These are phyloP conservation scores for Dorcoceras hygrometricum DNA, from an alignment of 257 asterid species.

Conservation along the genomic window DNA sequence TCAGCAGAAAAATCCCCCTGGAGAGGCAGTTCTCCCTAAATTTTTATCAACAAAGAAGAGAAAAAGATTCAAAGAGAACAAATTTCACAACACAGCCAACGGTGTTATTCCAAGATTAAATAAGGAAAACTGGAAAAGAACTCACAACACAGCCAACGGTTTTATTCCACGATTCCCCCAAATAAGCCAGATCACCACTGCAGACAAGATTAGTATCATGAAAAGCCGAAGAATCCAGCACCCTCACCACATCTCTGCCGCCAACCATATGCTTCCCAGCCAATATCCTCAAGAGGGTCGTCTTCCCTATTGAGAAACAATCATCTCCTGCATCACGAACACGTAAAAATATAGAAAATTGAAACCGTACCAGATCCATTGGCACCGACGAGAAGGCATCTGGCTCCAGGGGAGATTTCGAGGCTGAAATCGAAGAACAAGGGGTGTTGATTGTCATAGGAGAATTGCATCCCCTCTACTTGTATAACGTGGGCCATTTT, in stretches of 20 bases:
- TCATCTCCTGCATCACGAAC: neutral
- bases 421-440: constrained; percentile 72
- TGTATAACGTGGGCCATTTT: constrained; percentile 44
- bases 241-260: constrained; percentile 84
- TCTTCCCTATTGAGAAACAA: constrained; percentile 60
- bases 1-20: constrained; percentile 99
- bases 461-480: constrained; percentile 87
- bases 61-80: neutral
- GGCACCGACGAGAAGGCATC: constrained; percentile 95
- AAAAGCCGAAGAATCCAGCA: constrained; percentile 79
- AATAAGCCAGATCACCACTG: constrained; percentile 80
- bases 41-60: constrained; percentile 18
- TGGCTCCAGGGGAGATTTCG: constrained; percentile 66
- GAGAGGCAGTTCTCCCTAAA: constrained; percentile 93
- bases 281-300: constrained; percentile 81
- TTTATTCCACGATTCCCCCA: constrained; percentile 97
- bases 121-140: constrained; percentile 6
- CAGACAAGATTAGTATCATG: constrained; percentile 90
- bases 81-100: neutral
- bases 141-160: constrained; percentile 84
- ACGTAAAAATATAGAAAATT: neutral
- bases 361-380: constrained; percentile 78
- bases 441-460: constrained; percentile 58
- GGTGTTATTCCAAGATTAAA: too few species aligned
- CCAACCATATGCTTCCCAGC: constrained; percentile 99